A percentile compares a stretch with the other conserved stretches of the same genome.
Evolutionary conservation across 2,329 filamentous ascomycete genomes (phyloP).

Genomic region (Arthrobotrys iridis): DNA sequence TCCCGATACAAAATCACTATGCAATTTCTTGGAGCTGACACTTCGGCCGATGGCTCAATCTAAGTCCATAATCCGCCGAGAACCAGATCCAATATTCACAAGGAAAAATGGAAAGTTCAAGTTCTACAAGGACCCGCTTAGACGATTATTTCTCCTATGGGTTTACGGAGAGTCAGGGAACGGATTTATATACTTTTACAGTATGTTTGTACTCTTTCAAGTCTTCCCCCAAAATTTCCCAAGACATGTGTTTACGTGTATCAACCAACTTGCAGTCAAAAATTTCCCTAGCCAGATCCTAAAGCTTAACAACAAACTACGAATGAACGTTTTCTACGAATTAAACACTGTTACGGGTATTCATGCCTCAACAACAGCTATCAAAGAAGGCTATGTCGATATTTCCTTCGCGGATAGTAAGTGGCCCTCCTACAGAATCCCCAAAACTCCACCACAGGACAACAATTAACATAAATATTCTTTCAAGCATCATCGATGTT

Average conservation of each 20-base stretch:
- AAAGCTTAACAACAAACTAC: conserved; percentile 27
- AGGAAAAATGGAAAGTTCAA: conserved; percentile 23
- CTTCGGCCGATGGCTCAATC: conserved; percentile 1
- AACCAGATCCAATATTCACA: conserved; percentile 8
- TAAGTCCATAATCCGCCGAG: conserved; percentile 5
- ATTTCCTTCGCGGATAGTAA: conserved; percentile 24
- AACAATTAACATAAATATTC: not conserved
- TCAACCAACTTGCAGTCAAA: conserved; percentile 12
- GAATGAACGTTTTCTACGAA: conserved; percentile 18
- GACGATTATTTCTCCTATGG: conserved; percentile 14
- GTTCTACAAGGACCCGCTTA: conserved; percentile 21
- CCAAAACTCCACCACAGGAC: not conserved
- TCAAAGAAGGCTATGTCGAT: conserved; percentile 8
- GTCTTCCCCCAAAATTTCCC: not conserved
- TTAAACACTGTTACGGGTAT: conserved; percentile 9
- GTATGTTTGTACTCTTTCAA: not conserved
- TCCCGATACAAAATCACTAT: not conserved
- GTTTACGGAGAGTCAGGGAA: conserved; percentile 2
- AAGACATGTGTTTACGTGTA: too few relatives aligned
- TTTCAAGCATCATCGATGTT: conserved; percentile 16
- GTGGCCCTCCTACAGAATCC: not conserved
- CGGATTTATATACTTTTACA: conserved; percentile 30
- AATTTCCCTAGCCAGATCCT: conserved; percentile 1
- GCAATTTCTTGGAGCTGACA: conserved; percentile 26
- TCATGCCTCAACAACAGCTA: not conserved